These are phyloP conservation scores for Fraxinus cuspidata DNA, from an alignment of 257 asterid genomes.

Conservation along the genomic window DNA sequence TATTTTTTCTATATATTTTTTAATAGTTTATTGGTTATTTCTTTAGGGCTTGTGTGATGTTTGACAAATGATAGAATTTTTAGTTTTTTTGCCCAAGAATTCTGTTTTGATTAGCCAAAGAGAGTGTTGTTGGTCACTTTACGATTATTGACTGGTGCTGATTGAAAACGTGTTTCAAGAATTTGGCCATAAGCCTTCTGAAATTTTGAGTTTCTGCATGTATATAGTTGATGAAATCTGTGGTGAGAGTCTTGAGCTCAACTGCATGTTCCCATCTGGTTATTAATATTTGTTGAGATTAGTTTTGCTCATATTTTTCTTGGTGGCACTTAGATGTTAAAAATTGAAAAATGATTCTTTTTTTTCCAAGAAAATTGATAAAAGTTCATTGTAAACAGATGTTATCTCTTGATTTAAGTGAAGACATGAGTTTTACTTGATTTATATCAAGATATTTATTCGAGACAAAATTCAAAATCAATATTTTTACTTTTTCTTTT, in stretches of 20 bases:
- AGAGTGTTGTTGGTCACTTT: slow-evolving; percentile 1
- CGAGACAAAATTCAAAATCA: not conserved
- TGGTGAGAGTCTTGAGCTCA: slow-evolving; percentile 1
- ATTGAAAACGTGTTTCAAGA: not conserved
- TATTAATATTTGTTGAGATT: not conserved
- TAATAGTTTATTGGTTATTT: slow-evolving; percentile 1
- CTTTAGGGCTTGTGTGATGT: slow-evolving; percentile 22
- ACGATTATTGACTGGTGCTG: not conserved
- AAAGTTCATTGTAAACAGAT: not conserved
- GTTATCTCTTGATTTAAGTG: slow-evolving; percentile 14
- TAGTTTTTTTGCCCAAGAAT: slow-evolving; percentile 10
- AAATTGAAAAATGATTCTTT: not conserved
- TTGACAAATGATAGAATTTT: not conserved
- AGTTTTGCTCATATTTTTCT: not conserved
- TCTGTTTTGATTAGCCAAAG: not conserved
- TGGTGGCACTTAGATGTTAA: not conserved
- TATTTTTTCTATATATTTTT: not conserved
- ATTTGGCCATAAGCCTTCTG: not conserved
- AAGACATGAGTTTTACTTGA: not conserved
- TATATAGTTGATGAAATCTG: slow-evolving; percentile 5
- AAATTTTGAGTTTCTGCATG: not conserved
- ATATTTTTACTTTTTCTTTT: not conserved
- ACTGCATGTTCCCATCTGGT: slow-evolving; percentile 1
- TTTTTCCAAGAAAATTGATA: slow-evolving; percentile 3
- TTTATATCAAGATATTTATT: not conserved